These are phyloP conservation scores for Verticillium isaacii DNA, from an alignment of 2,329 filamentous ascomycete genomes.

Conservation along the genomic window DNA sequence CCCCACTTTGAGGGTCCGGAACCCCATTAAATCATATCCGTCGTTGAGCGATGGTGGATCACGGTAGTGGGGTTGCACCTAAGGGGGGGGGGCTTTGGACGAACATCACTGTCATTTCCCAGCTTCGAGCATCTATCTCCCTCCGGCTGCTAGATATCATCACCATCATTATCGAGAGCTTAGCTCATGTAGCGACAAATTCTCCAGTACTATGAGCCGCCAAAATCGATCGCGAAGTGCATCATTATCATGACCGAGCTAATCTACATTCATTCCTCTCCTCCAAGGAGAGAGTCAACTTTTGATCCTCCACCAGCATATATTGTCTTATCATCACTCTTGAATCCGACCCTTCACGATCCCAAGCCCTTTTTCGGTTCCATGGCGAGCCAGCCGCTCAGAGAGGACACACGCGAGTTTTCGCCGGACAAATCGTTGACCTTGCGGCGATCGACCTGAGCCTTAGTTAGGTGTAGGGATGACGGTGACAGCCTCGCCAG, in stretches of 20 bases:
- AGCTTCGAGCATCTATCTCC: too few relatives aligned
- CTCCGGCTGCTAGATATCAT: too few relatives aligned
- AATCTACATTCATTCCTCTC: background rate
- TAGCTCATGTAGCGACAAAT: background rate
- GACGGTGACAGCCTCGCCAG: slow-evolving; percentile 3
- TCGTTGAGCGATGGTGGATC: background rate
- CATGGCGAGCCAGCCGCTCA: slow-evolving; percentile 17
- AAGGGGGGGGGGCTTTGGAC: background rate
- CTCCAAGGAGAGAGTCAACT: background rate
- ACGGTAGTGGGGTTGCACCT: background rate
- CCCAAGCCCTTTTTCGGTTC: background rate
- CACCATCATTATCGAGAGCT: too few relatives aligned
- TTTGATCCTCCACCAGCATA: background rate
- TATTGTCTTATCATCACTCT: background rate
- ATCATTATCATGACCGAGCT: background rate
- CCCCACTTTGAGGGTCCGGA: background rate
- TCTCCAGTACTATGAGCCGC: background rate
- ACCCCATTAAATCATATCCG: background rate
- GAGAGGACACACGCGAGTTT: slow-evolving; percentile 9
- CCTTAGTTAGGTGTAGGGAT: background rate
- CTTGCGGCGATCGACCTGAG: background rate
- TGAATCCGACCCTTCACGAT: background rate
- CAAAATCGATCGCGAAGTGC: background rate
- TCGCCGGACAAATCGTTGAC: background rate
- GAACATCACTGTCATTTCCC: too few relatives aligned